These are phyloP conservation scores for Kurtzmaniella cleridarum DNA, from an alignment of 805 yeast genomes.

Conservation along the genomic window DNA sequence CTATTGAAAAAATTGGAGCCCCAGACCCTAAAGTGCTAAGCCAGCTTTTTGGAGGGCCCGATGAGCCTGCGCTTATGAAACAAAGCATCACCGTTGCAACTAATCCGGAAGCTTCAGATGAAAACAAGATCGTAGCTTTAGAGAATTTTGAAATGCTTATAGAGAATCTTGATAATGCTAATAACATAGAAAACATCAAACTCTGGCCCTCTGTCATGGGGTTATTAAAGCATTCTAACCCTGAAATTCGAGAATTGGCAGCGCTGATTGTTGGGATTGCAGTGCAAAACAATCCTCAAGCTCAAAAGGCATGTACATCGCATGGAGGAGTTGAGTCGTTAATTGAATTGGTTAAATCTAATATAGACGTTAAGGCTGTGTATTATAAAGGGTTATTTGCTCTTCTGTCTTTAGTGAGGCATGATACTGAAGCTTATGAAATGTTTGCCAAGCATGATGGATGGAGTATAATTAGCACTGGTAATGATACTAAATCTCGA, in stretches of 20 bases:
- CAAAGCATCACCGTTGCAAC: conserved; percentile 60
- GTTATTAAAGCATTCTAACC: conserved; percentile 37
- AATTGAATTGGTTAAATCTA: conserved; percentile 9
- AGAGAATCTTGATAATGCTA: conserved; percentile 92
- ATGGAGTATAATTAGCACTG: conserved; percentile 45
- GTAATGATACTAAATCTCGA: conserved; percentile 33
- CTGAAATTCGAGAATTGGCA: conserved; percentile 48
- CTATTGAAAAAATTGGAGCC: conserved; percentile 54
- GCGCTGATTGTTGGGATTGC: conserved; percentile 84
- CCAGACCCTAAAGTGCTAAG: conserved; percentile 79
- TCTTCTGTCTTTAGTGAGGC: conserved; percentile 65
- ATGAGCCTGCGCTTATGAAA: conserved; percentile 85
- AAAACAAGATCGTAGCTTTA: conserved; percentile 66
- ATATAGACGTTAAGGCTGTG: conserved; percentile 38
- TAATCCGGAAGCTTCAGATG: conserved; percentile 54
- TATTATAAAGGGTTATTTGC: conserved; percentile 73
- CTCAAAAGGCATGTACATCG: conserved; percentile 63
- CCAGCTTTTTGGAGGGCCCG: conserved; percentile 73
- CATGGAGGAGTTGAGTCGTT: conserved; percentile 41
- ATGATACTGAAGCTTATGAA: conserved; percentile 51
- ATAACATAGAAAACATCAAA: conserved; percentile 76
- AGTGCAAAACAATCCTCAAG: conserved; percentile 79
- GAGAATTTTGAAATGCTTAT: conserved; percentile 92
- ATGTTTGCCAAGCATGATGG: conserved; percentile 57
- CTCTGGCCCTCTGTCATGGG: conserved; percentile 73